Evolutionary conservation across 805 yeast species (phyloP), one percentile per base, ranked within the genome.

Genomic region (Cyberlindnera mississippiensis): DNA sequence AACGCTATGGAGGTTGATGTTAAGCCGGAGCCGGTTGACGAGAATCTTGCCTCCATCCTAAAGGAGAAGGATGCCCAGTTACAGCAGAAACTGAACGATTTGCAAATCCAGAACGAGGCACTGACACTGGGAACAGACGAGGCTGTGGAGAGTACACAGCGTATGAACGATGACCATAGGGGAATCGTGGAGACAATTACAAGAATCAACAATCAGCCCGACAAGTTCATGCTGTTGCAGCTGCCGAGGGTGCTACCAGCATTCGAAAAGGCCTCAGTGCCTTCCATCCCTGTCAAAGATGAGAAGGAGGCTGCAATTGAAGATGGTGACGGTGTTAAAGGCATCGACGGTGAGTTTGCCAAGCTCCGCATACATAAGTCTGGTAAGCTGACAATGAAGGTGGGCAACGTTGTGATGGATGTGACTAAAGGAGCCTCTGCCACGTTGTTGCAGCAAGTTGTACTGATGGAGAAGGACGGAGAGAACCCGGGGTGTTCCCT

Each of bases 341-440:
- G 49, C 9, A 51, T 41, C 17, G 62, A 65, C 30, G 96, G 96
- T 2, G 69, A 69, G 41, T 71, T 88, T 29, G 97, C 97, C 6
- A 70, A 75, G 9, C 56, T 91, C 27, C 76, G 91, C 41, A 69
- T 82, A 35, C 96, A 90, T 60, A 76, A 81, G 55, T 86, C 96
- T 1, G 98, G 98, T 3, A 85, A 76, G 57, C 61, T 88, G 16
- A 72, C 95, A 4, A 73, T 90, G 61, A 74, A 78, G 45, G 66
- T 91, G 29, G 96, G 96, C 12, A 75, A 78, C 38, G 75, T 78
- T 7, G 69, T 75, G 3, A 73, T 81, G 72, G 87, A 83, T 42
- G 79, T 89, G 17, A 68, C 80, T 4, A 73, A 76, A 53, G 96
- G 96, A 13, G 78, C 86, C 3, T 73, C 80, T 11, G 61, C 85